phyloP scores from a whole-genome alignment of 1,139 yeast species.

The Pichia sp. region DNA sequence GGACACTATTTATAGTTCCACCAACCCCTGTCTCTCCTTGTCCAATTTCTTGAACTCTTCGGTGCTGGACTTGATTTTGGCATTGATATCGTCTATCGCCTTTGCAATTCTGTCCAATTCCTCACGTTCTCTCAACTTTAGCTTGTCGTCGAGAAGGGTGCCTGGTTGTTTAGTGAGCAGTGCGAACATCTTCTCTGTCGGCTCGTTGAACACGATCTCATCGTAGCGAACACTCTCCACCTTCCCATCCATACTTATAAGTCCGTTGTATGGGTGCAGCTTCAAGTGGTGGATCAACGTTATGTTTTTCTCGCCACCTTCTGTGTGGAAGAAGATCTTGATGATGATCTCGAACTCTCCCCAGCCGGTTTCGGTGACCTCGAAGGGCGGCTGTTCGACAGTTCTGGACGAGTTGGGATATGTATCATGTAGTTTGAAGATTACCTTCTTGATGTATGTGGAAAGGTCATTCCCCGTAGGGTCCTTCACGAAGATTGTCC shows the following conservation, averaged over 20 bases:
- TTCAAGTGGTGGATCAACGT: conserved; percentile 85
- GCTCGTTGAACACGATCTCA: conserved; percentile 92
- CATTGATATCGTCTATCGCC: conserved; percentile 59
- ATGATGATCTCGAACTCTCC: conserved; percentile 95
- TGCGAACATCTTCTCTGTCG: conserved; percentile 84
- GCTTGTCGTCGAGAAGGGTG: conserved; percentile 51
- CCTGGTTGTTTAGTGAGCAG: conserved; percentile 72
- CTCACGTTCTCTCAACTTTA: conserved; percentile 63
- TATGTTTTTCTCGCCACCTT: conserved; percentile 83
- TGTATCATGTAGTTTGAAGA: conserved; percentile 92
- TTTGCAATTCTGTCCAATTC: conserved; percentile 71
- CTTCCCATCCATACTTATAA: conserved; percentile 29
- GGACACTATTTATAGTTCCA: conserved; percentile 14
- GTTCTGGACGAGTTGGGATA: conserved; percentile 81
- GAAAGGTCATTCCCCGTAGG: conserved; percentile 80
- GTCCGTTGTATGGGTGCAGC: conserved; percentile 68
- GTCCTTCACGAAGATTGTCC: conserved; percentile 92
- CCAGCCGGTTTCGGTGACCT: conserved; percentile 98
- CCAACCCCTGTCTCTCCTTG: conserved; percentile 29
- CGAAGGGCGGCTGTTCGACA: conserved; percentile 86
- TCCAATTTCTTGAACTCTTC: conserved; percentile 51
- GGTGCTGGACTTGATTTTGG: conserved; percentile 51
- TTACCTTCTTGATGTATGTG: conserved; percentile 81
- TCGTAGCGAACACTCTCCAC: conserved; percentile 78
- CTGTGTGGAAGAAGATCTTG: conserved; percentile 79